A percentile compares a stretch with the other conserved stretches of the same genome.
Evolutionary conservation across 129 eudicot species (phyloP).

Genomic region (Daucus carota): DH1_v3.0 NC_030386.2:553501-554000

Average conservation of each 20-base stretch:
- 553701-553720: slow-evolving; percentile 64
- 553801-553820: background rate
- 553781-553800: background rate
- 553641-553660: slow-evolving; percentile 91
- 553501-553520: background rate
- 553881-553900: slow-evolving; percentile 86
- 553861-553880: slow-evolving; percentile 75
- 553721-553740: slow-evolving; percentile 72
- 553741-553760: slow-evolving; percentile 73
- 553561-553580: slow-evolving; percentile 90
- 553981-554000: slow-evolving; percentile 81
- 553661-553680: slow-evolving; percentile 90
- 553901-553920: slow-evolving; percentile 81
- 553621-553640: slow-evolving; percentile 80
- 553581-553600: slow-evolving; percentile 95
- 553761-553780: slow-evolving; percentile 3
- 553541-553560: slow-evolving; percentile 59
- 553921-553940: slow-evolving; percentile 87
- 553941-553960: slow-evolving; percentile 94
- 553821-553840: slow-evolving; percentile 2
- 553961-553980: slow-evolving; percentile 91
- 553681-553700: slow-evolving; percentile 95
- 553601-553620: slow-evolving; percentile 58
- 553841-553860: slow-evolving; percentile 70
- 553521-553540: background rate